A percentile compares a stretch with the other conserved stretches of the same genome.
phyloP scores from a whole-genome alignment of 805 yeast species.

The Saccharomycopsis fermentans region DNA sequence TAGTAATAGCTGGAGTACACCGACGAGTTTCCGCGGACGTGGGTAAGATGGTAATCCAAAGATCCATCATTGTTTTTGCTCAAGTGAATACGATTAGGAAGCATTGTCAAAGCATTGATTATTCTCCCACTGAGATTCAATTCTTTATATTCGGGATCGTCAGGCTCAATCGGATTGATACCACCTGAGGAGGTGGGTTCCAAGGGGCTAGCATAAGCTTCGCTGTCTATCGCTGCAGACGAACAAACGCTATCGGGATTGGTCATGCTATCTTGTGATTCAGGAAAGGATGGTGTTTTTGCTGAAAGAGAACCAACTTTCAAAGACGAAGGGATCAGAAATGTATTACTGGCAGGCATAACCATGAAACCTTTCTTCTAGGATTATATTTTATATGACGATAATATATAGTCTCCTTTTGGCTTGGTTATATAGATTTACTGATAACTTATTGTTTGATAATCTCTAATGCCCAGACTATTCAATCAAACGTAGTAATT shows the following conservation, averaged over 20 bases:
- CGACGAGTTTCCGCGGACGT: constrained; percentile 76
- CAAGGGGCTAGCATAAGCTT: constrained; percentile 23
- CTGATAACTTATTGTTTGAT: neutral
- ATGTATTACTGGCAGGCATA: neutral
- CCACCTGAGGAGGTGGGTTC: constrained; percentile 14
- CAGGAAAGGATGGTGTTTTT: neutral
- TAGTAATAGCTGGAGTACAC: constrained; percentile 64
- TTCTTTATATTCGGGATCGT: constrained; percentile 19
- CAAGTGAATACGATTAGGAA: constrained; percentile 51
- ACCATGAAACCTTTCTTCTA: neutral
- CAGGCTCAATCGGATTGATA: neutral
- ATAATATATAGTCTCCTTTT: neutral
- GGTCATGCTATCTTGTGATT: neutral
- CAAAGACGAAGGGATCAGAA: neutral
- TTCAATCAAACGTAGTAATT: neutral
- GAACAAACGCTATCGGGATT: neutral
- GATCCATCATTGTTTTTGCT: constrained; percentile 23
- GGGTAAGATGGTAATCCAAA: constrained; percentile 44
- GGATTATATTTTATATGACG: neutral
- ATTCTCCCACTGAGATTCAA: constrained; percentile 52
- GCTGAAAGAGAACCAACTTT: neutral
- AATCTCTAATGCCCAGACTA: neutral
- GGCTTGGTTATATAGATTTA: neutral
- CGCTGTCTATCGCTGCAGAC: constrained; percentile 14
- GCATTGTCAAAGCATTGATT: constrained; percentile 53